These are phyloP conservation scores for Pseudonitzschia multiseries DNA, from an alignment of 108 stramenopile species.

Conservation along the genomic window DNA sequence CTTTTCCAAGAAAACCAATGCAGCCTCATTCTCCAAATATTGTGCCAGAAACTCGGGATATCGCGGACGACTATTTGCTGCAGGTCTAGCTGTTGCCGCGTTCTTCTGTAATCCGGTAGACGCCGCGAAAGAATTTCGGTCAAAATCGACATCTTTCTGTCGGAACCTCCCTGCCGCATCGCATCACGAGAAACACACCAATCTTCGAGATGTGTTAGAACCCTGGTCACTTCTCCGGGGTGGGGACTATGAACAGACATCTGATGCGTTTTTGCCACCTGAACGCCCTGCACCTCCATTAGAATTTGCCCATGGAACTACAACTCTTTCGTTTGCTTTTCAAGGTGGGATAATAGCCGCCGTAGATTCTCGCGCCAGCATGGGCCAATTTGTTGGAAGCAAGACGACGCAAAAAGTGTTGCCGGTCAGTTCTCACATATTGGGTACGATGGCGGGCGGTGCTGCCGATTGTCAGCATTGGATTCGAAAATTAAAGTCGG, in stretches of 20 bases:
- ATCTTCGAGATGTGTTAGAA: neutral
- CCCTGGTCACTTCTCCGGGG: constrained; percentile 19
- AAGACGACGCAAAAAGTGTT: constrained; percentile 86
- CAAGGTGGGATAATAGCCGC: constrained; percentile 82
- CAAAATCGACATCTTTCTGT: neutral
- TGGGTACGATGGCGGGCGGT: constrained; percentile 92
- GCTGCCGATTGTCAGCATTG: constrained; percentile 86
- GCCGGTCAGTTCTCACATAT: constrained; percentile 71
- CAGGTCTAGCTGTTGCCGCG: constrained; percentile 1
- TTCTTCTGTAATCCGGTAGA: neutral
- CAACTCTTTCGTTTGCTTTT: constrained; percentile 84
- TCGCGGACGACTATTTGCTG: constrained; percentile 9
- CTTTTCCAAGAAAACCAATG: neutral
- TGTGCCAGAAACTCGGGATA: neutral
- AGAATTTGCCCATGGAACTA: constrained; percentile 87
- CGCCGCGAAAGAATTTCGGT: neutral
- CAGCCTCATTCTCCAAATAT: neutral
- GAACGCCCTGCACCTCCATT: constrained; percentile 58
- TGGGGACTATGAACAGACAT: constrained; percentile 16
- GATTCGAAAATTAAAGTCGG: constrained; percentile 72
- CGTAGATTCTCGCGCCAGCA: constrained; percentile 82
- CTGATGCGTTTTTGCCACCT: constrained; percentile 12
- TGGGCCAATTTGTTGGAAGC: constrained; percentile 88
- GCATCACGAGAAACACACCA: neutral
- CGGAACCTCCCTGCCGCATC: neutral